Evolutionary conservation across 805 yeast genomes (phyloP), one percentile per base, ranked within the genome.

Genomic region (Danielozyma ontarioensis): DNA sequence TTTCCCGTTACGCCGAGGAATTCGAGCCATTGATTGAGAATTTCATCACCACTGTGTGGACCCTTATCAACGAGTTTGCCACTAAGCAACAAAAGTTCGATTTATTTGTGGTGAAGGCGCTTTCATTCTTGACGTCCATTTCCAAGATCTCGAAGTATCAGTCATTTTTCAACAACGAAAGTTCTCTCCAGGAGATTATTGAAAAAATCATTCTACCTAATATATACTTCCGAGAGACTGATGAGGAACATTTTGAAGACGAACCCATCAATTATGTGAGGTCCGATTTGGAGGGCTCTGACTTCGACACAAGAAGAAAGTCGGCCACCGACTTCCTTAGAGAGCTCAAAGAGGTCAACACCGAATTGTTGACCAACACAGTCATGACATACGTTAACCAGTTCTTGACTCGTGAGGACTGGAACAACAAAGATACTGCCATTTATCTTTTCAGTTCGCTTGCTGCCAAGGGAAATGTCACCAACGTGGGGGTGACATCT

Each of bases 251-350:
- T 40, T 90, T 93, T 57, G 98, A 93, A 59, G 98, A 93, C 59
- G 98, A 93, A 53, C 98, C 98, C 24, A 82, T 93, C 34, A 94
- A 86, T 49, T 93, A 72, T 53, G 89, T 89, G 14, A 75, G 97
- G 50, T 74, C 95, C 40, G 98, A 93, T 57, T 68, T 94, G 29
- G 98, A 94, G 60, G 97, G 97, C 4, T 80, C 95, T 0, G 97
- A 90, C 54, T 75, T 83, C 11, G 97, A 89, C 51, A 82, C 96
- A 1, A 76, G 99, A 59, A 74, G 97, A 58, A 78, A 94, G 46
- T 79, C 96, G 0, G 80, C 97, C n/a, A 85, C 95, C 2, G 97
- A 87, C 50, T 88, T 93, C 51, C 65, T 93, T 45, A 76, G 94
- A 41, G 95, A 87, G 47, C 70, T 93, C 46, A 86, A 88, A 47